These are phyloP conservation scores for Volvariella surrecta DNA, from an alignment of 1,284 basidiomycete species.

Conservation along the genomic window DNA sequence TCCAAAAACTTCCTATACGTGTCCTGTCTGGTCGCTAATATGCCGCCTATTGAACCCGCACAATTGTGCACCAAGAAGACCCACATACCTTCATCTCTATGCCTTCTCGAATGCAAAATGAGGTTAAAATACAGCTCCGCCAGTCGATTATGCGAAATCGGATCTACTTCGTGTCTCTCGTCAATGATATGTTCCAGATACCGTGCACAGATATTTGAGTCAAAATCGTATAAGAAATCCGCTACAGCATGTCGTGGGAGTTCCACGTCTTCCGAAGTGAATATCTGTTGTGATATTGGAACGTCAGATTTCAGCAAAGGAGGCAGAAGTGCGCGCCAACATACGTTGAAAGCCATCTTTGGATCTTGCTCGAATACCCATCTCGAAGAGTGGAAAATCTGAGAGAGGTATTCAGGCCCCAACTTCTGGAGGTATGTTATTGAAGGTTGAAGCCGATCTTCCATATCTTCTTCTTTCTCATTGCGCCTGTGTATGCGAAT, in stretches of 20 bases:
- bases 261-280: slow-evolving; percentile 90
- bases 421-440: slow-evolving; percentile 90
- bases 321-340: not conserved
- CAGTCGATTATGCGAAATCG: slow-evolving; percentile 80
- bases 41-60: too few relatives aligned
- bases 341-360: slow-evolving; percentile 60
- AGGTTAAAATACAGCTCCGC: slow-evolving; percentile 78
- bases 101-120: slow-evolving; percentile 46
- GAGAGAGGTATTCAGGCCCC: slow-evolving; percentile 69
- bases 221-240: slow-evolving; percentile 68
- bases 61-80: not conserved
- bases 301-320: not conserved
- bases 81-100: slow-evolving; percentile 43
- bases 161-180: slow-evolving; percentile 60
- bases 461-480: slow-evolving; percentile 68
- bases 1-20: slow-evolving; percentile 65
- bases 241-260: slow-evolving; percentile 73
- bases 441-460: slow-evolving; percentile 78
- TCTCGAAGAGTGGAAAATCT: slow-evolving; percentile 71
- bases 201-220: slow-evolving; percentile 57
- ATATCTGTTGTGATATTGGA: slow-evolving; percentile 52
- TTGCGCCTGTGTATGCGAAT: slow-evolving; percentile 47
- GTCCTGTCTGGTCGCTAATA: slow-evolving; percentile 20
- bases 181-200: slow-evolving; percentile 88
- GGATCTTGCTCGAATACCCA: slow-evolving; percentile 81